Evolutionary conservation across 169 alveolate genomes (phyloP), one percentile per base, ranked within the genome.

Genomic region (Eimeria brunetti): DNA sequence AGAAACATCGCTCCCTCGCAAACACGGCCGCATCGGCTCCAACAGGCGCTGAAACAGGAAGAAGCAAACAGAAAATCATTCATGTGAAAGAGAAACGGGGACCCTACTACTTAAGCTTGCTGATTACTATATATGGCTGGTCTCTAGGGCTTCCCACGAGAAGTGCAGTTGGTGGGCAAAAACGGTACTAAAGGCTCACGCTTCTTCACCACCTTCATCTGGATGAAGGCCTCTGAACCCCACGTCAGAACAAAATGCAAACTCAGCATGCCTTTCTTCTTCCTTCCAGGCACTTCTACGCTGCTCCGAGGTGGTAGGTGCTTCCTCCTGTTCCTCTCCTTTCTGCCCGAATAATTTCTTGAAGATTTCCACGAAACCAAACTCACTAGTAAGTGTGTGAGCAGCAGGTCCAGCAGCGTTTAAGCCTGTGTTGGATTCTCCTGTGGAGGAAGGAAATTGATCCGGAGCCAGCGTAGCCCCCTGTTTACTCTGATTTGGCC

Each of bases 21-120:
- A 38, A 86, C 92, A 49, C 92, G 92, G 41, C 92, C 92, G 36
- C 92, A 86, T 8, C 92, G 92, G 38, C 92, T 86, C 92, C 92
- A 86, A 8, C 92, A 86, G 16, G 92, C 92, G 81, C 92, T 86
- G 64, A 24, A 24, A n/a, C 22, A 60, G 41, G 33, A 60, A 33
- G 53, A 58, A 53, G 60, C 44, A 36, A n/a, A 33, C 89, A 81
- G 51, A n/a, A 12, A 81, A 2, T 36, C 53, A 84, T 56, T 27
- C 78, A 22, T 36, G 0, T 75, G 11, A 11, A 84, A 73, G 0
- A 18, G 33, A 1, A 30, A 73, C 16, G 38, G 22, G 3, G 2
- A 6, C 18, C 33, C 56, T 8, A 53, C 83, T 30, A 38, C 7
- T 38, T 38, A 38, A 14, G 53, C 4, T 38, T 73, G 18, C 46